Percentiles rank a stretch among this genome's conserved stretches.
Evolutionary conservation across 805 yeast genomes (phyloP).

Genomic region (Wickerhamomyces alni): DNA sequence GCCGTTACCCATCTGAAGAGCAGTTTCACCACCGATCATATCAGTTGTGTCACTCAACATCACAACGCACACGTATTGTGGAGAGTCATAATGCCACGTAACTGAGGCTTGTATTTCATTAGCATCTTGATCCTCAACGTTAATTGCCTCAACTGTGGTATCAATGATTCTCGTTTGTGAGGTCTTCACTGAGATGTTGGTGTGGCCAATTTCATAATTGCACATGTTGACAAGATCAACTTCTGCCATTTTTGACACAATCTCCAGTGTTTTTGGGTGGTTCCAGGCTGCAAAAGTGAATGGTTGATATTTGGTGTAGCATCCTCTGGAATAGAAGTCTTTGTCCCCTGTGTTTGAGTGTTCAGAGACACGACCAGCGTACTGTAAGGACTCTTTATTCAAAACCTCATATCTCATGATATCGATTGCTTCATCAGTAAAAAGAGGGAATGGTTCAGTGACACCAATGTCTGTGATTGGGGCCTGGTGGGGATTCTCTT

Average conservation of each 20-base stretch:
- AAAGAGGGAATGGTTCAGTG: slow-evolving; percentile 53
- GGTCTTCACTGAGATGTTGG: slow-evolving; percentile 41
- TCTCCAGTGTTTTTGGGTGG: slow-evolving; percentile 49
- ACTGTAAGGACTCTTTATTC: slow-evolving; percentile 37
- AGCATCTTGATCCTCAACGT: slow-evolving; percentile 6
- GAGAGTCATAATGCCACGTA: slow-evolving; percentile 58
- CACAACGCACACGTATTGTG: slow-evolving; percentile 60
- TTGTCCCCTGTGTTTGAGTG: slow-evolving; percentile 40
- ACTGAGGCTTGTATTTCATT: slow-evolving; percentile 44
- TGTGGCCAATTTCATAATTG: slow-evolving; percentile 49
- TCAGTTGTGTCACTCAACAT: slow-evolving; percentile 53
- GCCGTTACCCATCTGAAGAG: slow-evolving; percentile 32
- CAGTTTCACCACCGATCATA: slow-evolving; percentile 60
- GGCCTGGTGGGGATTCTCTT: slow-evolving; percentile 28
- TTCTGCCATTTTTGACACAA: slow-evolving; percentile 49
- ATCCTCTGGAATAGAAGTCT: slow-evolving; percentile 47
- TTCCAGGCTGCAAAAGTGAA: slow-evolving; percentile 54
- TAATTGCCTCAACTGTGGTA: not conserved
- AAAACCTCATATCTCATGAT: slow-evolving; percentile 54
- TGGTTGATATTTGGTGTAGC: slow-evolving; percentile 38
- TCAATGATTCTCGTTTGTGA: slow-evolving; percentile 2
- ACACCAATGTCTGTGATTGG: slow-evolving; percentile 54
- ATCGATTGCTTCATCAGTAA: slow-evolving; percentile 53
- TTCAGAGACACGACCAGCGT: slow-evolving; percentile 37
- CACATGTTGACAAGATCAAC: slow-evolving; percentile 17